These are phyloP conservation scores for Suhomyces kilbournensis DNA, from an alignment of 805 yeast species.

Conservation along the genomic window DNA sequence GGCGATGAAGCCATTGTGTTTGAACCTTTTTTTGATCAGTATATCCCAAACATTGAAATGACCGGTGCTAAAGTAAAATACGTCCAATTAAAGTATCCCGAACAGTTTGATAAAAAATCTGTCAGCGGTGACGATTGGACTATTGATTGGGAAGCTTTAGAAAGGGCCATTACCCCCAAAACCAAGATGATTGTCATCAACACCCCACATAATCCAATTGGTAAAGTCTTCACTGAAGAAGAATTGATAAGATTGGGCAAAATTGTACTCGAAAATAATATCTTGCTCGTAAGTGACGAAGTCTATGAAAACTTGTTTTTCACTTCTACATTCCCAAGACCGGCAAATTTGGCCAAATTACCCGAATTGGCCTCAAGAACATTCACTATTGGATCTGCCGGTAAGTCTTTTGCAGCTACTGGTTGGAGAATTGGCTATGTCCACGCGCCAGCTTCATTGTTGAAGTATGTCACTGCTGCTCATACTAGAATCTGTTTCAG, in stretches of 20 bases:
- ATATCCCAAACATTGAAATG: constrained; percentile 88
- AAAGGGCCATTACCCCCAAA: constrained; percentile 63
- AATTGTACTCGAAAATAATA: constrained; percentile 79
- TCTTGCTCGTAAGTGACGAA: constrained; percentile 85
- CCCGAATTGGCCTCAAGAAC: constrained; percentile 80
- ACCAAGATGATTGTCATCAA: constrained; percentile 87
- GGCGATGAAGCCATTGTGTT: constrained; percentile 97
- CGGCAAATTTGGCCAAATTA: constrained; percentile 63
- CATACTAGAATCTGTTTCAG: constrained; percentile 94
- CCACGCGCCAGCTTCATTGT: constrained; percentile 77
- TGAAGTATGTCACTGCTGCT: constrained; percentile 80
- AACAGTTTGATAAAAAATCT: constrained; percentile 56
- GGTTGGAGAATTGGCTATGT: constrained; percentile 99
- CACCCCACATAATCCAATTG: constrained; percentile 96
- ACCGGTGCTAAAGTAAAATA: constrained; percentile 90
- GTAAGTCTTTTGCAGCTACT: constrained; percentile 97
- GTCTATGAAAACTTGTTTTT: constrained; percentile 91
- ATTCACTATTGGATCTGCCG: constrained; percentile 93
- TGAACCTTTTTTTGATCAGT: constrained; percentile 97
- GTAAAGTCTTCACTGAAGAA: constrained; percentile 76
- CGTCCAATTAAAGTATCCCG: constrained; percentile 83
- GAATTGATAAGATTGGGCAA: constrained; percentile 77
- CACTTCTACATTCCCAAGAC: constrained; percentile 65
- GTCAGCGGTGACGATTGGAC: constrained; percentile 86
- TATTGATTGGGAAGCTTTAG: constrained; percentile 75